Percentiles rank a stretch among this genome's conserved stretches.
These are phyloP conservation scores for Pneumocystis jirovecii DNA, from an alignment of 1,139 yeast species.

Conservation along the genomic window DNA sequence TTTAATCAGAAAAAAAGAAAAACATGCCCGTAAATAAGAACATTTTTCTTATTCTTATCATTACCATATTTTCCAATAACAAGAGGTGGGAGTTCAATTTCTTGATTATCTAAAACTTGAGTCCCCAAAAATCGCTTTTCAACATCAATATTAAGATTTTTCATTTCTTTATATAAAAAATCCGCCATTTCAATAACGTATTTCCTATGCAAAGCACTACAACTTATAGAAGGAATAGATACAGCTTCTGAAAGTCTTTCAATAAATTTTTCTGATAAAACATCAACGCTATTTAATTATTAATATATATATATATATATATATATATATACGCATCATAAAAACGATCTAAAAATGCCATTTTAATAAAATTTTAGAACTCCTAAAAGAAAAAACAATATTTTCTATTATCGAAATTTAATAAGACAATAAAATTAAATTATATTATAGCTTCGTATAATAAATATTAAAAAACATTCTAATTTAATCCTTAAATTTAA, in stretches of 20 bases:
- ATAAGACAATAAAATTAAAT: too few relatives aligned
- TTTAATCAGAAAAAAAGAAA: background rate
- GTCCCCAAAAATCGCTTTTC: conserved; percentile 63
- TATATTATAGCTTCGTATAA: too few relatives aligned
- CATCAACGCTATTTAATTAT: conserved; percentile 4
- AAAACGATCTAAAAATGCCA: conserved; percentile 9
- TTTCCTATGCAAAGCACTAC: conserved; percentile 76
- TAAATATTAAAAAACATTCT: background rate
- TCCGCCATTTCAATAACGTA: conserved; percentile 74
- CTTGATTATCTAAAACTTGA: conserved; percentile 61
- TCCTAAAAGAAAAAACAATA: background rate
- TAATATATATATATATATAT: background rate
- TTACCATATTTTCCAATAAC: conserved; percentile 74
- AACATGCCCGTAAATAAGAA: conserved; percentile 75
- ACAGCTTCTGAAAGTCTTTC: conserved; percentile 54
- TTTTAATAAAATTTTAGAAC: background rate
- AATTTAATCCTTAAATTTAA: background rate
- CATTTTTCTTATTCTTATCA: conserved; percentile 69
- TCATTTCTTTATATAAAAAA: conserved; percentile 56
- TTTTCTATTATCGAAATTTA: background rate
- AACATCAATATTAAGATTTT: conserved; percentile 54
- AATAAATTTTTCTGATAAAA: conserved; percentile 18
- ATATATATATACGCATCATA: conserved; percentile 15
- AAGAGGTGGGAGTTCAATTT: conserved; percentile 75
- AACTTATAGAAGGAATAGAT: conserved; percentile 86